Base-by-base conservation (phyloP, 2,329 filamentous ascomycete genomes). In the Emmonsiellopsis sp. region DNA sequence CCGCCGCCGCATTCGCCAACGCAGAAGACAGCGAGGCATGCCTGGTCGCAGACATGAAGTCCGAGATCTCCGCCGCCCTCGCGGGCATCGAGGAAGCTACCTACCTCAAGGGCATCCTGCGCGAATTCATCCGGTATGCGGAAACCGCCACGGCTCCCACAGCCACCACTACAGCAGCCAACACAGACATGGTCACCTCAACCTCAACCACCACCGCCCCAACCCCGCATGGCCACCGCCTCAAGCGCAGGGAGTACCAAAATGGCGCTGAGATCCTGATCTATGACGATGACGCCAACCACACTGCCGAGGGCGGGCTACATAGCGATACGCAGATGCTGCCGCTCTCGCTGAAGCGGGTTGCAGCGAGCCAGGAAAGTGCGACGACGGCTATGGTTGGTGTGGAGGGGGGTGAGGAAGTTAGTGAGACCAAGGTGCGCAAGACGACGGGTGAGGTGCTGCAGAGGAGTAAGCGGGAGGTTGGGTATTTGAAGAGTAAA, bases 401-500 rank as follows among this genome's bases (percentile, higher is more conserved):
- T 81, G 21, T 75, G 76, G 42, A 71, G 64, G 56, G 71, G 75
- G 56, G 83, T 42, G 61, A 64, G 39, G 67, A 68, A 13, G 64
- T 74, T 10, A 68, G 70, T 13, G 71, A 72, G 54, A 70, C 69
- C 17, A 78, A 77, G 60, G 65, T 77, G 36, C 67, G 71, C 53
- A 88, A 78, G 73, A 87, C 60, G 74, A 84, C 60, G 75, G 88
- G 88, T 14, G 86, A 89, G 72, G 74, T 88, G 42, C 77, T 84
- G 57, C 74, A 80, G 66, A 81, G 88, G 60, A 89, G 78, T 61
- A 76, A 74, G 61, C 77, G 89, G 68, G 86, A 95, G 72, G 83
- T 85, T 55, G 88, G 87, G 14, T 82, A 87, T 69, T 71, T 94
- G 67, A 82, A 86, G 64, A 88, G 86, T 65, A 86, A 87, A 72